These are phyloP conservation scores for Apiospora aurea DNA, from an alignment of 2,329 filamentous ascomycete genomes.

Conservation along the genomic window DNA sequence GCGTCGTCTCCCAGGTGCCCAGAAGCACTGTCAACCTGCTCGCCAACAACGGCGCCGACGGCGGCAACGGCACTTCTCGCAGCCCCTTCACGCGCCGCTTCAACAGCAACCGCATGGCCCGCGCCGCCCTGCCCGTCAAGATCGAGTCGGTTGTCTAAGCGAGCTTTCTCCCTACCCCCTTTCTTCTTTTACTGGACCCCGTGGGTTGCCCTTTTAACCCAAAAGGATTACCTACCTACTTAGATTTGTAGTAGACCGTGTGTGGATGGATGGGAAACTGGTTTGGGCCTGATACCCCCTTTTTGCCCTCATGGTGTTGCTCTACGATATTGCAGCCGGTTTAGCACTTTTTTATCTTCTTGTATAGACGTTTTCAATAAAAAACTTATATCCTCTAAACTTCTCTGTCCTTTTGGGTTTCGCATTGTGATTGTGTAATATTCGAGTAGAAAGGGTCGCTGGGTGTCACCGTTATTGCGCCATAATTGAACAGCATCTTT, in stretches of 20 bases:
- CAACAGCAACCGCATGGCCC: neutral
- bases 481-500: too few relatives aligned
- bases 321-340: constrained; percentile 8
- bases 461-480: too few relatives aligned
- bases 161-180: neutral
- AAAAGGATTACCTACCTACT: neutral
- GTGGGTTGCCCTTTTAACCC: neutral
- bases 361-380: constrained; percentile 3
- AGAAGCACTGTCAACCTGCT: constrained; percentile 45
- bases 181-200: neutral
- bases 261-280: constrained; percentile 12
- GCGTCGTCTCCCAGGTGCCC: constrained; percentile 46
- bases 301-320: constrained; percentile 16
- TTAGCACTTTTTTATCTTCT: neutral
- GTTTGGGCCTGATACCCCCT: constrained; percentile 12
- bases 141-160: neutral
- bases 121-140: constrained; percentile 1
- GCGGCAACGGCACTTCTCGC: neutral
- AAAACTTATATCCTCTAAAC: neutral
- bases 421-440: neutral
- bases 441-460: too few relatives aligned
- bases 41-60: constrained; percentile 42
- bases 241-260: constrained; percentile 17
- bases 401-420: neutral
- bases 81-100: neutral